Evolutionary conservation across 2,329 filamentous ascomycete species (phyloP), one percentile per base, ranked within the genome.

Genomic region (Bretziella fagacearum): DNA sequence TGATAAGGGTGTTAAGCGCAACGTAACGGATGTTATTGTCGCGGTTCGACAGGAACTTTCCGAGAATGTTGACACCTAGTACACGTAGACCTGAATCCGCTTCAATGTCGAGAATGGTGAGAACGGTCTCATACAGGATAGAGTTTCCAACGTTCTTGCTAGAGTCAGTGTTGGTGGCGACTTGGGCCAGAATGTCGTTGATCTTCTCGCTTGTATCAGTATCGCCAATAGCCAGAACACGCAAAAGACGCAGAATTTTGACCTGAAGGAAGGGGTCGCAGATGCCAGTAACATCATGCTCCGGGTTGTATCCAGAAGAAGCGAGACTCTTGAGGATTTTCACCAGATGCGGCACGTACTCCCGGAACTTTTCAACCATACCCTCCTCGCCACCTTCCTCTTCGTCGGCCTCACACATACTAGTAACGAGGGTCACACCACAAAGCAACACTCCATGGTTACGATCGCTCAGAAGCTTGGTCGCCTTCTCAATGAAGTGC

Each of bases 21-120:
- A 98, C 91, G 59, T 98, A 98, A 62, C 91, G 81, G 57, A 98
- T 98, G 60, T 98, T 98, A 70, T 98, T 98, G 64, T 98, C 91
- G 56, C 89, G 80, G 67, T 98, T 98, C n/a, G 87, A 81, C 52
- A 98, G 66, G 65, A 98, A 98, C 61, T 96, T 98, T 60, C 93
- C 91, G 20, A 98, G 75, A 54, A 98, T 98, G 60, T 98, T 98
- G 55, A 98, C 91, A 57, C 91, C 91, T 22, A 98, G 72, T 18
- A 98, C 91, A 44, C 93, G 74, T 53, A 98, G 67, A 29, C 91
- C 89, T 7, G 91, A 94, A 59, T 98, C 93, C 18, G 91, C 93
- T 63, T 98, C 91, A 46, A 98, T 96, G 55, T 98, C 91, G 42
- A 98, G 77, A 54, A 98, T 98, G 0, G 91, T 98, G 36, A 91